These are phyloP conservation scores for Arthrobotrys megalospora DNA, from an alignment of 2,329 filamentous ascomycete genomes.

Conservation along the genomic window DNA sequence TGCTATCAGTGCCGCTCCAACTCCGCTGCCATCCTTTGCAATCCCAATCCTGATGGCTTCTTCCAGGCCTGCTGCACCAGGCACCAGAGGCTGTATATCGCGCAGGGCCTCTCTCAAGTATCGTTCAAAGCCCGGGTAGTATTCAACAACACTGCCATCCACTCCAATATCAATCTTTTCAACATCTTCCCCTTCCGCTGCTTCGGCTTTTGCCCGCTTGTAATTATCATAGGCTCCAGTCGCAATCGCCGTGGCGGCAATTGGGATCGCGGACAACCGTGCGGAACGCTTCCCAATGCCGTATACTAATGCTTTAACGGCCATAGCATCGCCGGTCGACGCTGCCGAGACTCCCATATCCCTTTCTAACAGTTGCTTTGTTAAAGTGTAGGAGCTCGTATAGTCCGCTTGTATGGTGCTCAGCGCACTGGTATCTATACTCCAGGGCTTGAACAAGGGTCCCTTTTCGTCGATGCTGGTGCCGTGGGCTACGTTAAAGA, in stretches of 20 bases:
- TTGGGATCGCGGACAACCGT: slow-evolving; percentile 86
- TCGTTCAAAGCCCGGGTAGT: slow-evolving; percentile 92
- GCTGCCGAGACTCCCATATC: slow-evolving; percentile 82
- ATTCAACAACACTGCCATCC: slow-evolving; percentile 93
- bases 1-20: slow-evolving; percentile 95
- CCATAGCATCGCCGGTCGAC: slow-evolving; percentile 82
- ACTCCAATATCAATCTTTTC: slow-evolving; percentile 90
- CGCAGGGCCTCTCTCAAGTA: slow-evolving; percentile 87
- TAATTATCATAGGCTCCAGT: slow-evolving; percentile 70
- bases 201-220: slow-evolving; percentile 47
- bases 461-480: slow-evolving; percentile 75
- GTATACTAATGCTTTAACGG: slow-evolving; percentile 84
- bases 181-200: slow-evolving; percentile 72
- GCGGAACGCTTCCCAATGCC: slow-evolving; percentile 92
- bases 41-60: slow-evolving; percentile 93
- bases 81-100: slow-evolving; percentile 78
- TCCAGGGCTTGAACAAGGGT: slow-evolving; percentile 84
- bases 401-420: slow-evolving; percentile 87
- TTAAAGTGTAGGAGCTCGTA: slow-evolving; percentile 78
- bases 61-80: slow-evolving; percentile 78
- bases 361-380: slow-evolving; percentile 83
- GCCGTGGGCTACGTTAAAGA: slow-evolving; percentile 76
- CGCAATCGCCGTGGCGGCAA: slow-evolving; percentile 86
- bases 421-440: slow-evolving; percentile 90
- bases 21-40: slow-evolving; percentile 94